Conservation (phyloP, 805 yeast genomes). For the Candida takata region DNA sequence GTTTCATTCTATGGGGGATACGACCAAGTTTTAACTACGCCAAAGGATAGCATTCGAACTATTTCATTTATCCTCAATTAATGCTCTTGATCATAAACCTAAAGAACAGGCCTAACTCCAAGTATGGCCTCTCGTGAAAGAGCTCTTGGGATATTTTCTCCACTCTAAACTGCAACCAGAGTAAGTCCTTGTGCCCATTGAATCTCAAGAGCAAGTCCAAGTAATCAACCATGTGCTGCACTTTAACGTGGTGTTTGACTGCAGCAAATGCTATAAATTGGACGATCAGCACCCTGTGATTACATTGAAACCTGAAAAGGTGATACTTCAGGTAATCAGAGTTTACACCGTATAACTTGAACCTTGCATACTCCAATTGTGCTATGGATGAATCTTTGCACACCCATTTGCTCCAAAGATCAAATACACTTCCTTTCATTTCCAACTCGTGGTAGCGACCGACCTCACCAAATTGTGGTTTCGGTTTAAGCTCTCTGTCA, state of each 20-base stretch:
- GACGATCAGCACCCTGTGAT: slow-evolving; percentile 1
- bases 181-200: slow-evolving; percentile 2
- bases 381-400: not conserved
- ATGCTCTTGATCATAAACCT: too few relatives aligned
- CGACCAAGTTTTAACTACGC: too few relatives aligned
- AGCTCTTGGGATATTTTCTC: too few relatives aligned
- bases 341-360: not conserved
- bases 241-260: not conserved
- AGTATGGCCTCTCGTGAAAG: too few relatives aligned
- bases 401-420: slow-evolving; percentile 1
- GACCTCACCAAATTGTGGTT: not conserved
- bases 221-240: slow-evolving; percentile 1
- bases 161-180: slow-evolving; percentile 1
- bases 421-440: not conserved
- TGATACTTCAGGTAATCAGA: not conserved
- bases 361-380: slow-evolving; percentile 1
- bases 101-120: too few relatives aligned
- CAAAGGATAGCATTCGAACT: too few relatives aligned
- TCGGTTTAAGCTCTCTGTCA: not conserved
- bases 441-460: slow-evolving; percentile 1
- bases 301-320: slow-evolving; percentile 1
- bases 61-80: too few relatives aligned
- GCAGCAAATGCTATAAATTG: not conserved
- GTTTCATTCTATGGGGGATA: too few relatives aligned
- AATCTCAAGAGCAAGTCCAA: slow-evolving; percentile 2